These are phyloP conservation scores for Rhizopus sp. DNA, from an alignment of 371 early-diverging fungal species.

Conservation along the genomic window DNA sequence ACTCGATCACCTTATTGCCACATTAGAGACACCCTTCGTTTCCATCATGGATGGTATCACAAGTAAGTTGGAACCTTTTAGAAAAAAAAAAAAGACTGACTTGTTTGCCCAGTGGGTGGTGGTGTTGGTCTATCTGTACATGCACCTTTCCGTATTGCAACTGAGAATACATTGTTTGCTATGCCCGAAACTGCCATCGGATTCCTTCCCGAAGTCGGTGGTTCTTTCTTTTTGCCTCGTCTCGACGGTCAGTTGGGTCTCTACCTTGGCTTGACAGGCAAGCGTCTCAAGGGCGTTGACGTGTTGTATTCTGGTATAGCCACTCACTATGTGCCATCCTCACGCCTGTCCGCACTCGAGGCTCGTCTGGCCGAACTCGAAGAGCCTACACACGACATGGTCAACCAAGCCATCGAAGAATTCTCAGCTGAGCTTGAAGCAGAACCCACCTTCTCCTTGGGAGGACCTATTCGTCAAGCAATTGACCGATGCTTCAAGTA, in stretches of 20 bases:
- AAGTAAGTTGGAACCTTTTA: constrained; percentile 53
- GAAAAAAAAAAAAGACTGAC: not conserved
- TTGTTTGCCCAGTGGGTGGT: constrained; percentile 80
- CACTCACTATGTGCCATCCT: constrained; percentile 94
- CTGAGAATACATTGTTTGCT: constrained; percentile 90
- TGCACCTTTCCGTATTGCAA: constrained; percentile 95
- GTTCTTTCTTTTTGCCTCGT: constrained; percentile 91
- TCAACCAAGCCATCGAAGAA: constrained; percentile 92
- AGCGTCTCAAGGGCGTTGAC: constrained; percentile 78
- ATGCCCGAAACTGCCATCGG: constrained; percentile 98
- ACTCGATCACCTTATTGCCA: constrained; percentile 91
- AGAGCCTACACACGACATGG: constrained; percentile 73
- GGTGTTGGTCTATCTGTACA: constrained; percentile 96
- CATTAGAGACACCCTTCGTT: constrained; percentile 85
- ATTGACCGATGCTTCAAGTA: constrained; percentile 89
- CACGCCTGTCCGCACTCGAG: constrained; percentile 79
- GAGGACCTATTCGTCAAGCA: constrained; percentile 65
- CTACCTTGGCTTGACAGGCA: constrained; percentile 93
- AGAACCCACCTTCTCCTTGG: constrained; percentile 47
- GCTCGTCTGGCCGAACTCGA: constrained; percentile 84
- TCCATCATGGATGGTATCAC: constrained; percentile 92
- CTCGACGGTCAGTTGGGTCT: constrained; percentile 92
- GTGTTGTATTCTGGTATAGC: constrained; percentile 91
- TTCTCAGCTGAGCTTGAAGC: constrained; percentile 66
- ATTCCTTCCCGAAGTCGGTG: constrained; percentile 96